phyloP scores from a whole-genome alignment of 768 basidiomycete species.

The Tylopilus sp. region DNA sequence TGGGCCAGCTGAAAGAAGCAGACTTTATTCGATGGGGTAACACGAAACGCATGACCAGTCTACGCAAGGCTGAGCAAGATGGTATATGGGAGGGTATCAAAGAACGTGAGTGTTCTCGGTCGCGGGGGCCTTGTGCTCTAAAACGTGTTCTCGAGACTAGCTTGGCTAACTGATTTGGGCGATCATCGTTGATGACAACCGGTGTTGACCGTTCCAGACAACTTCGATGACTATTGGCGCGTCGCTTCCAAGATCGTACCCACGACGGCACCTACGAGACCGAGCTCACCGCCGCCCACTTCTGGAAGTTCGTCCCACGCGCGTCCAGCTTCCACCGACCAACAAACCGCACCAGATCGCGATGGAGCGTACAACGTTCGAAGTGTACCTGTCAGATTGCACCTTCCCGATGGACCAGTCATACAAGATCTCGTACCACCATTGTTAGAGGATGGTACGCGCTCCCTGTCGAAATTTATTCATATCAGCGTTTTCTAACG shows the following conservation, averaged over 20 bases:
- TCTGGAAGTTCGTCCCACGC: constrained; percentile 56
- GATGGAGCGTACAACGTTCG: constrained; percentile 87
- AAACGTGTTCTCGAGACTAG: constrained; percentile 11
- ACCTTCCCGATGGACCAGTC: constrained; percentile 87
- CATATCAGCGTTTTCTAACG: background rate
- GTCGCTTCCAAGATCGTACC: constrained; percentile 93
- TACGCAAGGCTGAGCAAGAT: constrained; percentile 91
- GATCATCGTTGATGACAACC: constrained; percentile 11
- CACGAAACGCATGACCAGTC: constrained; percentile 87
- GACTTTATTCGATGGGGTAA: constrained; percentile 98
- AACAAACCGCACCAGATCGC: constrained; percentile 50
- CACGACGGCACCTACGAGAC: constrained; percentile 59
- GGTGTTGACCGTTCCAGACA: constrained; percentile 53
- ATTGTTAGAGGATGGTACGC: constrained; percentile 69
- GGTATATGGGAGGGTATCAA: constrained; percentile 96
- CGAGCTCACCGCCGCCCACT: constrained; percentile 52
- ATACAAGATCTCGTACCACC: constrained; percentile 89
- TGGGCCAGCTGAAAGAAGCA: constrained; percentile 95
- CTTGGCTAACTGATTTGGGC: constrained; percentile 22
- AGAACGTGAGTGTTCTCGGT: constrained; percentile 64
- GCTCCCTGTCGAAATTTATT: background rate
- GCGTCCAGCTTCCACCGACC: constrained; percentile 64
- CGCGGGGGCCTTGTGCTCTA: constrained; percentile 20
- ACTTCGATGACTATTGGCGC: constrained; percentile 93
- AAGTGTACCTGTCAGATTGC: constrained; percentile 85